These are phyloP conservation scores for Talaromyces sp. DNA, from an alignment of 2,329 filamentous ascomycete genomes.

Conservation along the genomic window DNA sequence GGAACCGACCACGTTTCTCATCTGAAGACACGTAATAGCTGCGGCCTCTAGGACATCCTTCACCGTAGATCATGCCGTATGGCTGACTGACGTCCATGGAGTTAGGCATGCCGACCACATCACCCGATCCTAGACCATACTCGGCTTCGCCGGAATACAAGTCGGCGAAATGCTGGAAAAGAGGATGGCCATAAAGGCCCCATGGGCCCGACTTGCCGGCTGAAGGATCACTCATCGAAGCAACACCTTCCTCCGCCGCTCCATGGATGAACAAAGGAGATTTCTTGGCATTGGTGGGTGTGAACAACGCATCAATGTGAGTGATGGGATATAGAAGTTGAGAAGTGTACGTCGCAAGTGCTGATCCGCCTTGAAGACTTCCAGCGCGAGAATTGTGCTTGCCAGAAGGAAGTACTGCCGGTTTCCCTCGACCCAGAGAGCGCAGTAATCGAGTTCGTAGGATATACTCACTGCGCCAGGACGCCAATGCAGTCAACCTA, in stretches of 20 bases:
- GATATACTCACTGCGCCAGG: constrained; percentile 95
- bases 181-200: constrained; percentile 72
- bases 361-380: constrained; percentile 63
- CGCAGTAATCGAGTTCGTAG: constrained; percentile 78
- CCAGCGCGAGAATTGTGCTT: constrained; percentile 51
- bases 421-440: constrained; percentile 77
- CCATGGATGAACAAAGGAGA: constrained; percentile 79
- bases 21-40: constrained; percentile 71
- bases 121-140: constrained; percentile 74
- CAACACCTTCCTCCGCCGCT: constrained; percentile 70
- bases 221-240: constrained; percentile 76
- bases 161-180: constrained; percentile 74
- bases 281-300: constrained; percentile 63
- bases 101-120: constrained; percentile 72
- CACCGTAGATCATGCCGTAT: constrained; percentile 78
- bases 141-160: constrained; percentile 67
- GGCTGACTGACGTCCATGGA: constrained; percentile 86
- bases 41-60: constrained; percentile 79
- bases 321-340: constrained; percentile 76
- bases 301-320: constrained; percentile 74
- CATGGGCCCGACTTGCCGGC: constrained; percentile 72
- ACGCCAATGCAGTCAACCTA: constrained; percentile 75
- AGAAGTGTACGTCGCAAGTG: constrained; percentile 80
- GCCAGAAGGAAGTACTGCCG: constrained; percentile 52
- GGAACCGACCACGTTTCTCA: constrained; percentile 72